Evolutionary conservation across 805 yeast genomes (phyloP).

Genomic region (Jamesozyma spencerorum): DNA sequence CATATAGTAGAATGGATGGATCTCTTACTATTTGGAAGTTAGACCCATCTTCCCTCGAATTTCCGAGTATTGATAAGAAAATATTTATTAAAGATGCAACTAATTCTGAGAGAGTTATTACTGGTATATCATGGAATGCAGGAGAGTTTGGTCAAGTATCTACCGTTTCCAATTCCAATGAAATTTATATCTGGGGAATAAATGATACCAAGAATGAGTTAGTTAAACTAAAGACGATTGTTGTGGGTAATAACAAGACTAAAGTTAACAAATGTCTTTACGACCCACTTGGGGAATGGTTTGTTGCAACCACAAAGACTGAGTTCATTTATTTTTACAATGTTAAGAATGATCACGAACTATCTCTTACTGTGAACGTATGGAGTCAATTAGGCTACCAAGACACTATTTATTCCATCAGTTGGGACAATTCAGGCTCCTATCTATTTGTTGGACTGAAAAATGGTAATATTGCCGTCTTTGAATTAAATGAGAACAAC

Average conservation of each 20-base stretch:
- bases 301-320: slow-evolving; percentile 37
- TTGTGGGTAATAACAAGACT: slow-evolving; percentile 6
- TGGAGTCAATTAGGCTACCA: slow-evolving; percentile 6
- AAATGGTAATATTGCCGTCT: slow-evolving; percentile 36
- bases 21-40: slow-evolving; percentile 22
- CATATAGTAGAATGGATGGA: slow-evolving; percentile 27
- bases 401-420: slow-evolving; percentile 23
- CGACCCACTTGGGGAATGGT: slow-evolving; percentile 39
- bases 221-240: slow-evolving; percentile 12
- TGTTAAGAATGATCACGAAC: slow-evolving; percentile 27
- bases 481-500: slow-evolving; percentile 4
- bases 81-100: slow-evolving; percentile 11
- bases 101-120: slow-evolving; percentile 15
- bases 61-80: slow-evolving; percentile 9
- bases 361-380: slow-evolving; percentile 7
- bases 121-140: slow-evolving; percentile 23
- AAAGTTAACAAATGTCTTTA: slow-evolving; percentile 26
- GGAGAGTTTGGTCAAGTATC: slow-evolving; percentile 17
- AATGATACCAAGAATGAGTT: slow-evolving; percentile 10
- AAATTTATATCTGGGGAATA: slow-evolving; percentile 18
- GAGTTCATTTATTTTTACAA: slow-evolving; percentile 33
- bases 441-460: slow-evolving; percentile 40
- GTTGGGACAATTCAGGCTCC: slow-evolving; percentile 29
- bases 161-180: slow-evolving; percentile 16
- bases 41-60: slow-evolving; percentile 1